Conservation (phyloP, 176 grass and related monocot genomes). For the Triticum dicoccoides region DNA sequence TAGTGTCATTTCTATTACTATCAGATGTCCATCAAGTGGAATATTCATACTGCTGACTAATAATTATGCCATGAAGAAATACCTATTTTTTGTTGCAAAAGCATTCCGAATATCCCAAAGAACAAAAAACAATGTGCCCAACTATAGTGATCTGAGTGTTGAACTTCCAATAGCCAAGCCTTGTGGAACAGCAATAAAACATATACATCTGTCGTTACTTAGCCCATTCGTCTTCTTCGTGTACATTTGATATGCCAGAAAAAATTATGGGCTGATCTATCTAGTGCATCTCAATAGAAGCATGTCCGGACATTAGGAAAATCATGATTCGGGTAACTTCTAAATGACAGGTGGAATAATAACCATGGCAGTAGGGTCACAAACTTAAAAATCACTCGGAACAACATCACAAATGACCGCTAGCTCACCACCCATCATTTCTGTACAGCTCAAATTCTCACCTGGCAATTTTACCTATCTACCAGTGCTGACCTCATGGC, state of each 20-base stretch:
- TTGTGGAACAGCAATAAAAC: conserved; percentile 7
- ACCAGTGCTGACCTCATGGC: not conserved
- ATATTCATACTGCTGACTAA: conserved; percentile 6
- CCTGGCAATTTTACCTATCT: not conserved
- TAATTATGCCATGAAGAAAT: not conserved
- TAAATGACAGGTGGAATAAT: conserved; percentile 9
- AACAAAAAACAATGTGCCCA: not conserved
- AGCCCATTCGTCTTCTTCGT: not conserved
- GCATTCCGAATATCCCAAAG: conserved; percentile 2
- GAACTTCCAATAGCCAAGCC: conserved; percentile 2
- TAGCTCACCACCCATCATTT: not conserved
- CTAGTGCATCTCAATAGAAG: conserved; percentile 3
- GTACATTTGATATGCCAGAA: conserved; percentile 10
- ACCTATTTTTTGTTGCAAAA: not conserved
- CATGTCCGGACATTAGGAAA: not conserved
- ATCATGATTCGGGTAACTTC: not conserved
- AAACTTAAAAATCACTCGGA: not conserved
- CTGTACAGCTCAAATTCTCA: not conserved
- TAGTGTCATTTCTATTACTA: not conserved
- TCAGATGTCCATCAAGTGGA: not conserved
- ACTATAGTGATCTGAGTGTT: not conserved
- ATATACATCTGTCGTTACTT: not conserved
- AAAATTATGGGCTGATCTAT: not conserved
- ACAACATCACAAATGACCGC: not conserved
- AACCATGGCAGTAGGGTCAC: not conserved